Evolutionary conservation across 163 green algal genomes (phyloP), one percentile per base, ranked within the genome.

Genomic region (Scenedesmus sp.): DNA sequence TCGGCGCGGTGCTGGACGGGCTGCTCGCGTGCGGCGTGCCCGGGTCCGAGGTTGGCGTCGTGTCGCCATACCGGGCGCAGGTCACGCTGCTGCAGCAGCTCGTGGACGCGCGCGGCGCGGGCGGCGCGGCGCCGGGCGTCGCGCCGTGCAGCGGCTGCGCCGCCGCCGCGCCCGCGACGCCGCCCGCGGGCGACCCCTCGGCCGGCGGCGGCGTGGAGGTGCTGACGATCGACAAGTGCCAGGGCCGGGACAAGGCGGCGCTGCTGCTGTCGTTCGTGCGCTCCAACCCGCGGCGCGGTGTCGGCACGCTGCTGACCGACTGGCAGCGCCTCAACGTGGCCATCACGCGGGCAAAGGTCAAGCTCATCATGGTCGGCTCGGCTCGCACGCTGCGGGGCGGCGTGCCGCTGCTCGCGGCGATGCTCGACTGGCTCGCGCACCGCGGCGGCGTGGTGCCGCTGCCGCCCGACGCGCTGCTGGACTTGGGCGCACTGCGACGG

Each of bases 271-370:
- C 91, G 0, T 87, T 99, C 4, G 94, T 97, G 63, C 64, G 64
- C 24, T 44, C 22, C 15, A 83, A 83, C 31, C 44, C 66, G 15
- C n/a, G 18, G 26, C 44, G 77, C 2, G 39, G 63, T 11, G 78
- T 90, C 48, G 93, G 93, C 2, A 76, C 82, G 29, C 84, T 98
- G 73, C 88, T 99, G 36, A 48, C 70, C 0, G 94, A 99, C 85
- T 93, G 87, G 87, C 87, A 94, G 42, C 90, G 96, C 20, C 79
- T 99, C 44, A 99, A 98, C 71, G 95, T 98, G 47, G 91, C 92
- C 6, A 72, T 98, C 39, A 98, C 95, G 2, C 85, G 95, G 5
- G 93, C 95, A 22, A 89, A 90, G 64, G 54, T 70, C 62, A 97
- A 97, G 86, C 87, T 98, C 39, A 48, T 98, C 24, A 70, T 95